These are phyloP conservation scores for Pseudozyma sp. DNA, from an alignment of 1,284 basidiomycete genomes.

Conservation along the genomic window DNA sequence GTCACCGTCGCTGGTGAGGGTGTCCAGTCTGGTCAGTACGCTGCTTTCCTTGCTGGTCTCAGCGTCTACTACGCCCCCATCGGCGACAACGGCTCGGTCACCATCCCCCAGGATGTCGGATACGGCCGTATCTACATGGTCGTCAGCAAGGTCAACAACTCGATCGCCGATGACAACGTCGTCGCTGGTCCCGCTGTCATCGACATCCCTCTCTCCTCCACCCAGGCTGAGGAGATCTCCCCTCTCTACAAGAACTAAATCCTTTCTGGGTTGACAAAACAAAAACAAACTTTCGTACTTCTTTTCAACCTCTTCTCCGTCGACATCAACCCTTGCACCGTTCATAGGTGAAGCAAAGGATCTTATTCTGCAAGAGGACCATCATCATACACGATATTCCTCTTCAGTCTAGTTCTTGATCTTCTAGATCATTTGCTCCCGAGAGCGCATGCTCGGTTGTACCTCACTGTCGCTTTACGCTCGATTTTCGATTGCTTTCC, in stretches of 20 bases:
- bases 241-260: neutral
- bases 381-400: no score
- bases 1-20: slow-evolving; percentile 67
- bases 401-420: no score
- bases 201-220: slow-evolving; percentile 54
- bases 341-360: neutral
- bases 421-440: no score
- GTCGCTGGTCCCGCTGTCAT: slow-evolving; percentile 73
- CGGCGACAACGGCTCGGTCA: slow-evolving; percentile 62
- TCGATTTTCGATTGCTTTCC: neutral
- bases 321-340: neutral
- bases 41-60: slow-evolving; percentile 70
- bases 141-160: slow-evolving; percentile 66
- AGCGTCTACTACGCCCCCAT: slow-evolving; percentile 62
- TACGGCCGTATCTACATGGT: slow-evolving; percentile 70
- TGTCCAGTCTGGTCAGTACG: slow-evolving; percentile 65
- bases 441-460: no score
- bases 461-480: no score
- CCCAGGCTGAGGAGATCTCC: slow-evolving; percentile 46
- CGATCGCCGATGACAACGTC: slow-evolving; percentile 69
- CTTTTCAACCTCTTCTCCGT: neutral
- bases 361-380: no score
- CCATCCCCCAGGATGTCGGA: slow-evolving; percentile 66
- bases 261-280: neutral
- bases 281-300: neutral